These are phyloP conservation scores for Lineolata rhizophorae DNA, from an alignment of 495 filamentous ascomycete genomes.

Conservation along the genomic window DNA sequence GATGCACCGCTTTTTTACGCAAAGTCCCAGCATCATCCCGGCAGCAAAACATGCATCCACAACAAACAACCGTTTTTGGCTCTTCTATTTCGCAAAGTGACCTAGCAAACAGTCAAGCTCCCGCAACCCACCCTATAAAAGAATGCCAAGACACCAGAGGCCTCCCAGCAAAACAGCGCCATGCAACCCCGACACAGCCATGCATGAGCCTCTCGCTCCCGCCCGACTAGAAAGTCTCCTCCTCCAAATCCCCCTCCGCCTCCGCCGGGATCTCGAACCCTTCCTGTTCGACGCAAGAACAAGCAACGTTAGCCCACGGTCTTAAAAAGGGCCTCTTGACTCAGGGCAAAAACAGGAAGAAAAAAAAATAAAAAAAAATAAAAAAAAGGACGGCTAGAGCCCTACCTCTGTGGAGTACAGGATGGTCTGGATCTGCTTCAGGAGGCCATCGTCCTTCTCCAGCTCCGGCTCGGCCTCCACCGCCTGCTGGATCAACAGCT, in stretches of 20 bases:
- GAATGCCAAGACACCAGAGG: too few species aligned
- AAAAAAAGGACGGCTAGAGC: conserved; percentile 1
- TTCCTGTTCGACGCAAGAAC: conserved; percentile 22
- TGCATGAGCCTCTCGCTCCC: too few species aligned
- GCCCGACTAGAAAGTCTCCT: conserved; percentile 67
- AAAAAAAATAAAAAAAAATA: too few species aligned
- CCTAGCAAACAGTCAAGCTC: too few species aligned
- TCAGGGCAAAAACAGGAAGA: neutral
- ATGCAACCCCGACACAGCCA: too few species aligned
- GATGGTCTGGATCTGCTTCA: conserved; percentile 89
- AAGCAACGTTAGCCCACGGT: neutral
- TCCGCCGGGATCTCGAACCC: conserved; percentile 70
- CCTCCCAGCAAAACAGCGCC: too few species aligned
- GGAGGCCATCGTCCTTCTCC: conserved; percentile 72
- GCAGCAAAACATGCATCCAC: too few species aligned
- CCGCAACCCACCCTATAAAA: too few species aligned
- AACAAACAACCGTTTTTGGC: too few species aligned
- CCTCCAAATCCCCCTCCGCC: conserved; percentile 32
- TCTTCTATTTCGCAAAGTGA: too few species aligned
- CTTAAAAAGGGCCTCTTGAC: neutral
- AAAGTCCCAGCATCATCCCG: too few species aligned
- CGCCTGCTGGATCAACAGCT: conserved; percentile 74
- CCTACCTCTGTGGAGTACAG: conserved; percentile 86
- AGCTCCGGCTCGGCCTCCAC: conserved; percentile 78
- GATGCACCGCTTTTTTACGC: too few species aligned